phyloP scores from a whole-genome alignment of 1,284 basidiomycete genomes.

The Ceratobasidium sp. region DNA sequence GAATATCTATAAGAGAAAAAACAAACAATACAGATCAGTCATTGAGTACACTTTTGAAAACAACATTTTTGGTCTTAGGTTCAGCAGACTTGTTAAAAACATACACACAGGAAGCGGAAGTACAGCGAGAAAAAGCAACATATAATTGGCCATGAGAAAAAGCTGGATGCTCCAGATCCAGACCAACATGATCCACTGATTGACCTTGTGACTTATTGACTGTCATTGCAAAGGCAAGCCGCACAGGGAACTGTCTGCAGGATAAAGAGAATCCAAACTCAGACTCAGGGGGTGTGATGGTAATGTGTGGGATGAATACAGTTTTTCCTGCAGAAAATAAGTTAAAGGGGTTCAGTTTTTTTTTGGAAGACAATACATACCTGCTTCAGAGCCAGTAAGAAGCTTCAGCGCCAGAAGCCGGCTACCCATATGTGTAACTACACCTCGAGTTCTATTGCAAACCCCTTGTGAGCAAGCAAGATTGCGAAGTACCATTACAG shows the following conservation, averaged over 20 bases:
- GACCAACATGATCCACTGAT: constrained; percentile 49
- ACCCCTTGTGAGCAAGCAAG: constrained; percentile 52
- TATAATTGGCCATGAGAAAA: constrained; percentile 47
- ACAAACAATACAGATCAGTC: background rate
- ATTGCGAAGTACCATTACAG: constrained; percentile 56
- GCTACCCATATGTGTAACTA: constrained; percentile 47
- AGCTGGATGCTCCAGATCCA: constrained; percentile 39
- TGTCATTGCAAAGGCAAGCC: constrained; percentile 58
- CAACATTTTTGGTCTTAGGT: constrained; percentile 12
- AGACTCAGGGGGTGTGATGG: constrained; percentile 47
- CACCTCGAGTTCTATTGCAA: constrained; percentile 56
- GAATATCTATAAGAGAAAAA: background rate
- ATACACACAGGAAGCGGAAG: constrained; percentile 32
- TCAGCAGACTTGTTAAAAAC: constrained; percentile 49
- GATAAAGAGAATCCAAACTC: constrained; percentile 51
- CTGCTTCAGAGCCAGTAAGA: constrained; percentile 52
- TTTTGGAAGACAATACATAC: constrained; percentile 42
- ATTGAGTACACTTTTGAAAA: constrained; percentile 20
- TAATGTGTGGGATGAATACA: constrained; percentile 54
- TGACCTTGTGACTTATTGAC: constrained; percentile 62
- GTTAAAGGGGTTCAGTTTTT: background rate
- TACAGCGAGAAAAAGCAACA: constrained; percentile 45
- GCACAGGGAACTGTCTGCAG: constrained; percentile 56
- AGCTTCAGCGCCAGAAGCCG: constrained; percentile 51
- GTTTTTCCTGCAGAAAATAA: constrained; percentile 38